Evolutionary conservation across 805 yeast species (phyloP), one percentile per base, ranked within the genome.

Genomic region (Yamadazyma ubonensis): DNA sequence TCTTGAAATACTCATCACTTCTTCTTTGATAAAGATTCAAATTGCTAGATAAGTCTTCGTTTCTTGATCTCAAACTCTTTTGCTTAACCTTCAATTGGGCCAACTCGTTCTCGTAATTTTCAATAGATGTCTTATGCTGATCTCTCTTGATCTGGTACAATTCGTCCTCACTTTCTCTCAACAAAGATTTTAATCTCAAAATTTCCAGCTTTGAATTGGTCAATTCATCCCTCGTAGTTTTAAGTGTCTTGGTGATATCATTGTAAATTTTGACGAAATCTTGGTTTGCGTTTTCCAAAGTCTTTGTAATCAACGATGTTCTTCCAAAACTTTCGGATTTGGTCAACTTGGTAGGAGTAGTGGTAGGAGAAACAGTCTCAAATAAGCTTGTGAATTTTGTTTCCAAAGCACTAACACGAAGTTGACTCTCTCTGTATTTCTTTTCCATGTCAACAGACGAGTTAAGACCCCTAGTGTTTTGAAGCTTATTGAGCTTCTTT

Each of bases 1-100:
- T 85, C 42, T 71, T 70, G 50, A 74, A 78, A 55, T 86, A 84
- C 45, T 81, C 84, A 25, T 86, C 90, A 23, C 95, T 79, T 45
- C 95, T 75, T 12, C 69, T 61, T 53, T 80, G 83, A 60, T 85
- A 88, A 22, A 83, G 65, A 27, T 76, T 77, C 15, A 83, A 63
- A 21, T 76, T 72, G 27, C 74, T 70, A 1, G 68, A 56, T 21
- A 87, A 62, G 21, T 86, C 82, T 2, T 56, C 52, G 48, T 78
- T 81, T 51, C 78, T 81, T n/a, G 69, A 55, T 28, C 67, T 70
- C 11, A 83, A 59, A 2, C 81, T 73, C 32, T 81, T 80, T 17
- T 84, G 59, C 41, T 76, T 79, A 14, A 81, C 70, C 46, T 75
- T 77, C 33, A 82, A 54, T 43, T 77, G 76, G 2, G 74, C 71